Percentiles rank a stretch among this genome's conserved stretches.
Conservation (phyloP, 2,329 filamentous ascomycete genomes). For the Calonectria fujianensis region DNA sequence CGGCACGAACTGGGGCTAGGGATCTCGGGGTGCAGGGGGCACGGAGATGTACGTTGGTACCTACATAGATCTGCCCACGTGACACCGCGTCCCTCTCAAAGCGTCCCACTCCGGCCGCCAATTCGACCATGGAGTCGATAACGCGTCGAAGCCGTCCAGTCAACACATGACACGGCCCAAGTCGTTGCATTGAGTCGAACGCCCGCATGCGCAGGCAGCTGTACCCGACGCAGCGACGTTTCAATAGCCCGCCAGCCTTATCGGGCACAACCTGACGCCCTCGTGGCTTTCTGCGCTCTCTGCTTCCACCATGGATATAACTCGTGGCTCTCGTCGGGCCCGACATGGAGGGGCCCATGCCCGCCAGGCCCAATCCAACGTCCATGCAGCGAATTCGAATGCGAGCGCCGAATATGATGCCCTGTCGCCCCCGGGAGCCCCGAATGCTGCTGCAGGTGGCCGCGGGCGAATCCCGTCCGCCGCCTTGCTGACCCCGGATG, state of each 20-base stretch:
- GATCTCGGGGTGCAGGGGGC: neutral
- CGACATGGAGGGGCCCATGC: constrained; percentile 56
- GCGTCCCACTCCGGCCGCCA: constrained; percentile 24
- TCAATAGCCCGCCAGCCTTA: constrained; percentile 11
- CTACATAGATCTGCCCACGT: constrained; percentile 23
- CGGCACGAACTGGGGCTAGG: constrained; percentile 17
- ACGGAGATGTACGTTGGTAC: constrained; percentile 9
- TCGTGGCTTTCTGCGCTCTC: constrained; percentile 8
- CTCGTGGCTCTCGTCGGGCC: constrained; percentile 57
- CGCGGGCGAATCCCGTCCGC: constrained; percentile 47
- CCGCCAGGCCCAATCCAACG: constrained; percentile 38
- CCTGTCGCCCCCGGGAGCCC: constrained; percentile 33
- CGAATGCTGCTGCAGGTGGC: constrained; percentile 45
- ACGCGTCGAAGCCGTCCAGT: constrained; percentile 16
- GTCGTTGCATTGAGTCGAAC: constrained; percentile 5
- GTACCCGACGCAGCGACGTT: constrained; percentile 25
- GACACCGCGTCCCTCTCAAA: constrained; percentile 27
- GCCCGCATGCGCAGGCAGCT: constrained; percentile 7
- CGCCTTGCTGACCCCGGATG: constrained; percentile 52
- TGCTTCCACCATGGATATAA: constrained; percentile 53
- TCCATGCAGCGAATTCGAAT: constrained; percentile 24
- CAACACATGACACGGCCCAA: constrained; percentile 13
- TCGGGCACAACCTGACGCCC: constrained; percentile 7
- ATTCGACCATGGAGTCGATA: constrained; percentile 11
- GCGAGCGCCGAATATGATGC: constrained; percentile 30